These are phyloP conservation scores for Claviceps sorghi DNA, from an alignment of 2,329 filamentous ascomycete genomes.

Conservation along the genomic window DNA sequence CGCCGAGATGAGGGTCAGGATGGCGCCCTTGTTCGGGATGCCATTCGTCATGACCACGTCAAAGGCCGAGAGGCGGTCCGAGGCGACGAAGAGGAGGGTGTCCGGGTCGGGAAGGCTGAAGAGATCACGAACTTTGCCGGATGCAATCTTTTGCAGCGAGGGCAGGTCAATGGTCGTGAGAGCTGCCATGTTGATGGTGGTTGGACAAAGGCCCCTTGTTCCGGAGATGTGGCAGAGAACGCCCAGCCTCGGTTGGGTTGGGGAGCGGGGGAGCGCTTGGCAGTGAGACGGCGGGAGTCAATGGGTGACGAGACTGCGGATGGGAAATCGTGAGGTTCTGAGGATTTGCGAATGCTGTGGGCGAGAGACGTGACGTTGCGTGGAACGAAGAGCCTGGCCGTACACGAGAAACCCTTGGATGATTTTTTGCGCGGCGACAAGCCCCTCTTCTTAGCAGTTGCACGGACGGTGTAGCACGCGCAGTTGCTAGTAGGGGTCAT, in stretches of 20 bases:
- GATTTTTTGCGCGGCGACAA: constrained; percentile 71
- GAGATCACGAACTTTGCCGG: constrained; percentile 65
- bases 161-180: constrained; percentile 17
- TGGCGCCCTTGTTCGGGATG: constrained; percentile 37
- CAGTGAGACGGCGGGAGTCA: no score
- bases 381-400: constrained; percentile 26
- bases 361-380: no score
- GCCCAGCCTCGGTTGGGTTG: no score
- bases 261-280: no score
- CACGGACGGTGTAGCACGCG: constrained; percentile 90
- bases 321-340: no score
- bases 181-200: constrained; percentile 6
- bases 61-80: constrained; percentile 88
- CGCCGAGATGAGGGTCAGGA: constrained; percentile 30
- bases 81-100: constrained; percentile 68
- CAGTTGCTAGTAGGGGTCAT: no score
- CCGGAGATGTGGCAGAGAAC: no score
- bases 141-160: constrained; percentile 21
- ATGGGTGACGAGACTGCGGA: no score
- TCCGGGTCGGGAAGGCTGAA: constrained; percentile 49
- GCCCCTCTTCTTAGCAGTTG: constrained; percentile 78
- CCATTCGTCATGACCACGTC: constrained; percentile 76
- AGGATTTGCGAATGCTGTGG: no score
- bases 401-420: no score
- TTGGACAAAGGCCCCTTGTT: no score